phyloP scores from a whole-genome alignment of 2,329 filamentous ascomycete genomes.

The Trichoderma breve region DNA sequence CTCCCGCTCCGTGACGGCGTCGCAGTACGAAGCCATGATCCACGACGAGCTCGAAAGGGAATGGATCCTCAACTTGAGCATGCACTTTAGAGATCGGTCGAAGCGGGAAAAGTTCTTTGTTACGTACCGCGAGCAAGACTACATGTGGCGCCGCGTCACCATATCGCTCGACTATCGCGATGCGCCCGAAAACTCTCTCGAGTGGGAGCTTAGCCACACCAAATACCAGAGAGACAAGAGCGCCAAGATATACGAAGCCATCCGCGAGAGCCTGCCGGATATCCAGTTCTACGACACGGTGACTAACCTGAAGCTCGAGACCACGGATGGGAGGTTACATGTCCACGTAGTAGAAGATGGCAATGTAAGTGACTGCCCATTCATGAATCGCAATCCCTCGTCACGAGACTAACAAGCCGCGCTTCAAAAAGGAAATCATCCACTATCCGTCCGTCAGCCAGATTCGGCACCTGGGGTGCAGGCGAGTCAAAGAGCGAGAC shows the following conservation, averaged over 20 bases:
- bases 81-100: conserved; percentile 94
- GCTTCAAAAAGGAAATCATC: conserved; percentile 69
- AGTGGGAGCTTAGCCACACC: conserved; percentile 74
- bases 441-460: conserved; percentile 72
- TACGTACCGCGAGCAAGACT: conserved; percentile 80
- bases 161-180: conserved; percentile 90
- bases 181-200: conserved; percentile 76
- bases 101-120: conserved; percentile 97
- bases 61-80: conserved; percentile 97
- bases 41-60: conserved; percentile 78
- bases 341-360: conserved; percentile 98
- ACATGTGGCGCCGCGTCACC: conserved; percentile 81
- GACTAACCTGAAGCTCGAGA: conserved; percentile 92
- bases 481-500: conserved; percentile 66
- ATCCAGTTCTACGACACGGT: conserved; percentile 97
- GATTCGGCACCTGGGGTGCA: conserved; percentile 69
- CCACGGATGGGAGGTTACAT: conserved; percentile 80
- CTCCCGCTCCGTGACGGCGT: conserved; percentile 48
- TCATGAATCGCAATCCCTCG: no score
- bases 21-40: conserved; percentile 62
- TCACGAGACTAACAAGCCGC: background rate
- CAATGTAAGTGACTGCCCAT: conserved; percentile 54
- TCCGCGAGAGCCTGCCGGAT: conserved; percentile 85
- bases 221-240: conserved; percentile 90
- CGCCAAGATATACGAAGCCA: conserved; percentile 88